phyloP scores from a whole-genome alignment of 1,284 basidiomycete species.

The Vanrija sp. region DNA sequence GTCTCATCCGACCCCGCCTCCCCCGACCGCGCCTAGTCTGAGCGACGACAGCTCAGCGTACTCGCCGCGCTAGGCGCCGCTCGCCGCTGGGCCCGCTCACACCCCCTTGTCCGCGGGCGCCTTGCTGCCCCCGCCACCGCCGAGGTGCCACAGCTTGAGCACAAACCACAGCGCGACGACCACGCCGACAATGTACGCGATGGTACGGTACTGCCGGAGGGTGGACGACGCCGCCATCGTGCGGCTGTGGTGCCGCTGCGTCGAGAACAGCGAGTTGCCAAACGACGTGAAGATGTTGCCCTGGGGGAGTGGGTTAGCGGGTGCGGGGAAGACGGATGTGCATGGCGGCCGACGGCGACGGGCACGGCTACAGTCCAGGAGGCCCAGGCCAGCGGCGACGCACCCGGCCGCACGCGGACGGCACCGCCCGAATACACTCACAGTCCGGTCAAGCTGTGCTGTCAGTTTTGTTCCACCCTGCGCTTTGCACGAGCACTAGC shows the following conservation, averaged over 20 bases:
- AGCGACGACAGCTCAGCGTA: background rate
- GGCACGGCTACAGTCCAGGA: too few relatives aligned
- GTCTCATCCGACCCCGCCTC: too few relatives aligned
- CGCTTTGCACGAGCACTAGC: background rate
- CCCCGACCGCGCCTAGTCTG: too few relatives aligned
- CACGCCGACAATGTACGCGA: slow-evolving; percentile 40
- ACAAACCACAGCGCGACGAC: slow-evolving; percentile 41
- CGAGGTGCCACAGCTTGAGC: slow-evolving; percentile 31
- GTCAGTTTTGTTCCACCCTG: slow-evolving; percentile 5
- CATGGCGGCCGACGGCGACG: too few relatives aligned
- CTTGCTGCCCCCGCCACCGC: background rate
- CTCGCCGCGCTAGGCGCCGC: background rate
- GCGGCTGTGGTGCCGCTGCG: slow-evolving; percentile 42
- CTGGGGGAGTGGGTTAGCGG: slow-evolving; percentile 9
- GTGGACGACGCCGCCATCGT: slow-evolving; percentile 40
- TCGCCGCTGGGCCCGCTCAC: background rate
- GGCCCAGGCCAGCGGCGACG: too few relatives aligned
- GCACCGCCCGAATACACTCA: slow-evolving; percentile 9
- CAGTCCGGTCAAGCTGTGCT: slow-evolving; percentile 40
- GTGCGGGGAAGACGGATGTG: too few relatives aligned
- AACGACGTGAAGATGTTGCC: slow-evolving; percentile 43
- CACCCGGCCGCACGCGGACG: too few relatives aligned
- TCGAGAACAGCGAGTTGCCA: slow-evolving; percentile 46
- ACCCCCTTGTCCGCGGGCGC: background rate
- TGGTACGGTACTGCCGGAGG: slow-evolving; percentile 42